Evolutionary conservation across 345 rosid species (phyloP), one percentile per base, ranked within the genome.

Genomic region (Camelina laxa): DNA sequence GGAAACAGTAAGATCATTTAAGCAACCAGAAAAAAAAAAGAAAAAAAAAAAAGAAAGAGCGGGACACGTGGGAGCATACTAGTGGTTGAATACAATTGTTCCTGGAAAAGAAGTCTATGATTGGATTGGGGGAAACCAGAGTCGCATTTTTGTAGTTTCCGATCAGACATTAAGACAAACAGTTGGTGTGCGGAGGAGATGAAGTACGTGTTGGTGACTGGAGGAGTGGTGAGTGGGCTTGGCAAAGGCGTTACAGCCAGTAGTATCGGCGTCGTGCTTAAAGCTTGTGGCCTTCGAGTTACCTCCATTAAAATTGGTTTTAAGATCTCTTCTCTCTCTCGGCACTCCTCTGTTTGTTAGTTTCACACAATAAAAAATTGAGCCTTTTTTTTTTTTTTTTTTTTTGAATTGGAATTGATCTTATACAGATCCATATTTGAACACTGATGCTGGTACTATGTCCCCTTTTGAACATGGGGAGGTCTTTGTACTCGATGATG

Each of bases 231-330:
- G 31, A 94, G 98, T 66, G 98, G 98, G 30, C 93, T 94, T 41
- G 98, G 98, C 67, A 94, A 94, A 74, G 98, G 98, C 79, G 98
- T 94, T 65, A 91, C 97, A 0, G 97, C 98, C 50, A 91, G 98
- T 81, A 94, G 98, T 79, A 56, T 94, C 64, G 98, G 97, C 75
- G 98, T 93, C 73, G 98, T 91, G 51, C 97, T 93, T 78, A 85
- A 89, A 84, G 91, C 96, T 65, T 91, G 97, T 54, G 96, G 98
- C 73, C 91, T 94, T 39, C 91, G 97, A 55, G 96, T 94, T 76
- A 94, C 98, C 78, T 94, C 98, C 81, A 91, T 91, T 65, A 94
- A 94, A 87, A 94, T 94, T 35, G 98, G 98, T 87, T 57, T 87
- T 57, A 58, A n/a, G 15, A 51, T 73, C 57, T 63, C 38, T 47